Percentiles rank a stretch among this genome's conserved stretches.
Evolutionary conservation across 306 rosid genomes (phyloP).

Genomic region (Dryas octopetala): DNA sequence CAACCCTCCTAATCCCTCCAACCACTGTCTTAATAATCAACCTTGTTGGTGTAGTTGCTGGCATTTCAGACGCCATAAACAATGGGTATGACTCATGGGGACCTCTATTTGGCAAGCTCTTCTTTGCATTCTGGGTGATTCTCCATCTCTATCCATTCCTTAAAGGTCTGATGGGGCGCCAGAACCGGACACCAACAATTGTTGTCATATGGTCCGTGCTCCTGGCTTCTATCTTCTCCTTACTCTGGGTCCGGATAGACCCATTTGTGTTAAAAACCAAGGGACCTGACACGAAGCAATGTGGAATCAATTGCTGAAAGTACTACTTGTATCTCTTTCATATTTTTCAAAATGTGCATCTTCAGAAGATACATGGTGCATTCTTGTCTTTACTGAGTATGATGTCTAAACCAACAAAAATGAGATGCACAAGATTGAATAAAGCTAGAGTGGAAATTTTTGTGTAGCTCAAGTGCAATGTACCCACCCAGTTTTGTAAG

Average conservation of each 20-base stretch:
- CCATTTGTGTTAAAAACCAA: constrained; percentile 84
- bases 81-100: constrained; percentile 95
- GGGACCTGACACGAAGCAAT: constrained; percentile 80
- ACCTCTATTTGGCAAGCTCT: constrained; percentile 94
- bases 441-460: constrained; percentile 47
- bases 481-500: constrained; percentile 53
- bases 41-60: constrained; percentile 93
- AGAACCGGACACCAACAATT: constrained; percentile 95
- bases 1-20: constrained; percentile 92
- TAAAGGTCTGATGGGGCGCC: constrained; percentile 93
- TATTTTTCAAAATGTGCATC: constrained; percentile 39
- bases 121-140: constrained; percentile 96
- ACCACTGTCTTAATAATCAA: constrained; percentile 86
- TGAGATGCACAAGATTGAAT: constrained; percentile 44
- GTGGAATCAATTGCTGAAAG: constrained; percentile 86
- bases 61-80: constrained; percentile 93
- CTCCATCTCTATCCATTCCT: constrained; percentile 97
- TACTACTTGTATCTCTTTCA: constrained; percentile 15
- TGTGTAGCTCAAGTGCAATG: constrained; percentile 50
- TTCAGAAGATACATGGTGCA: constrained; percentile 42
- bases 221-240: constrained; percentile 91
- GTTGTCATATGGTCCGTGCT: constrained; percentile 94
- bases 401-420: constrained; percentile 34
- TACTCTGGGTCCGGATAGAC: constrained; percentile 95
- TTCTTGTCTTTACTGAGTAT: constrained; percentile 37